These are phyloP conservation scores for Barnettozyma wickerhamii DNA, from an alignment of 805 yeast species.

Conservation along the genomic window DNA sequence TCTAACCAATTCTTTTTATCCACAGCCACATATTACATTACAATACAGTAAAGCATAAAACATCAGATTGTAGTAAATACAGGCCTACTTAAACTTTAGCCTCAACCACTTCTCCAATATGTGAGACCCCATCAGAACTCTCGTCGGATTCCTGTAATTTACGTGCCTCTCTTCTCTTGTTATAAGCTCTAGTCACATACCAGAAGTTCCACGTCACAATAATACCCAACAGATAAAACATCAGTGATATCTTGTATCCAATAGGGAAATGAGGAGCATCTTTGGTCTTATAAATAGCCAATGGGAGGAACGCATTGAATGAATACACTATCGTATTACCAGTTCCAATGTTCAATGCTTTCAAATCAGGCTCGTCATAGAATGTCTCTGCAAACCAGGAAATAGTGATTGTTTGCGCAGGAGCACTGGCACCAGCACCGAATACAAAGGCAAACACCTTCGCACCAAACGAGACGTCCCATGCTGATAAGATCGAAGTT, in stretches of 20 bases:
- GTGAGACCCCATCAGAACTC: background rate
- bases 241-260: conserved; percentile 1
- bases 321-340: conserved; percentile 4
- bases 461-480: conserved; percentile 1
- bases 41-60: too few species aligned
- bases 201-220: background rate
- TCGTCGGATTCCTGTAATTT: background rate
- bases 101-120: background rate
- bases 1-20: too few species aligned
- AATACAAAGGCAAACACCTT: conserved; percentile 2
- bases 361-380: conserved; percentile 3
- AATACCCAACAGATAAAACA: background rate
- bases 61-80: too few species aligned
- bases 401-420: background rate
- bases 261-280: background rate
- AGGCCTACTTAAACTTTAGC: background rate
- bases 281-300: background rate
- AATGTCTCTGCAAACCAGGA: conserved; percentile 5
- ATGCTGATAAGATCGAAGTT: background rate
- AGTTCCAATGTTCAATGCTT: background rate
- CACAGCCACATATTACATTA: too few species aligned
- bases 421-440: background rate
- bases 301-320: conserved; percentile 4
- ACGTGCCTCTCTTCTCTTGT: background rate
- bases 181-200: background rate